Evolutionary conservation across 2,329 filamentous ascomycete species (phyloP).

Genomic region (Diplodia mutila): DNA sequence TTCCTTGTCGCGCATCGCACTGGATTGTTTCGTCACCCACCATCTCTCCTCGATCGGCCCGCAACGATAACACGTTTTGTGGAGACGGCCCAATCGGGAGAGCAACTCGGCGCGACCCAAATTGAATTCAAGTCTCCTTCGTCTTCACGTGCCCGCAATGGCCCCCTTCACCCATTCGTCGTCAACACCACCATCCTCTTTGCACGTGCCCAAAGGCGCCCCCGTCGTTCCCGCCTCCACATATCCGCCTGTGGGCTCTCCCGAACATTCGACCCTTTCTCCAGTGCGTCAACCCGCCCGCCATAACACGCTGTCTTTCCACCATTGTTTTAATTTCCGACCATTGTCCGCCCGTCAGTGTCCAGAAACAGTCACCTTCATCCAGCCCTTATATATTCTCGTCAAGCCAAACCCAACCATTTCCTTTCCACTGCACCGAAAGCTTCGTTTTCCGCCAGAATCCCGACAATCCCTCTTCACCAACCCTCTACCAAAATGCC

Average conservation of each 20-base stretch:
- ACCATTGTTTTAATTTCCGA: no score
- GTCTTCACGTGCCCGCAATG: not conserved
- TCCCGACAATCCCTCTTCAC: not conserved
- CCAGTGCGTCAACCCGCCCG: not conserved
- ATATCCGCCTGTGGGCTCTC: not conserved
- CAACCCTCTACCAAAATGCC: constrained; percentile 1
- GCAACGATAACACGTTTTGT: no score
- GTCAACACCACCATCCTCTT: constrained; percentile 9
- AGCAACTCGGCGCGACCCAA: not conserved
- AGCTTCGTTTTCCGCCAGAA: not conserved
- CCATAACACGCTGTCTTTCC: no score
- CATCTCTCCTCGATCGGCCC: no score
- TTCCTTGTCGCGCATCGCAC: not conserved
- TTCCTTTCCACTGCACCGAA: not conserved
- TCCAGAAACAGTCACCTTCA: not conserved
- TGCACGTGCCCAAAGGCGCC: not conserved
- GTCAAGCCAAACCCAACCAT: not conserved
- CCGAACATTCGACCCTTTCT: not conserved
- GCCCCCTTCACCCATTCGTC: not conserved
- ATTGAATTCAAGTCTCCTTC: not conserved
- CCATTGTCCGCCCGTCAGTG: not conserved
- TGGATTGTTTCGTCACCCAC: no score
- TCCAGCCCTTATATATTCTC: not conserved
- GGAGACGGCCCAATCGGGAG: not conserved
- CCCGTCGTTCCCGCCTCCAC: not conserved